Evolutionary conservation across 495 filamentous ascomycete genomes (phyloP).

Genomic region (Alectoria sarmentosa): DNA sequence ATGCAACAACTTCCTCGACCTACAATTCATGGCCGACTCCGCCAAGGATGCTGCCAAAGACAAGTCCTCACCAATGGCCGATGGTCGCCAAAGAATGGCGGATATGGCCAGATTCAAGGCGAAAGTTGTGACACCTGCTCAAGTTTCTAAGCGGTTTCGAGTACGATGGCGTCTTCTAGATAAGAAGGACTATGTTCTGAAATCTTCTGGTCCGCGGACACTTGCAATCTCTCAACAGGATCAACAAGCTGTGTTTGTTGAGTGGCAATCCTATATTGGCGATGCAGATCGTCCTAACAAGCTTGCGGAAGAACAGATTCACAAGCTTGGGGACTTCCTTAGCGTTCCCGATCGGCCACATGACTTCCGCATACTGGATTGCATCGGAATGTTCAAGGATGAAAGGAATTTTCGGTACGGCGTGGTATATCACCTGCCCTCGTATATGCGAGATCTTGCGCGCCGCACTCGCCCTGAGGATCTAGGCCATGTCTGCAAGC

Average conservation of each 20-base stretch:
- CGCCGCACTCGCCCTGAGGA: not conserved
- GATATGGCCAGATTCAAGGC: not conserved
- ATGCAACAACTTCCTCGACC: slow-evolving; percentile 5
- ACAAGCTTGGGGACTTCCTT: not conserved
- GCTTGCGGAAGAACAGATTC: not conserved
- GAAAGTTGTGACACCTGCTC: not conserved
- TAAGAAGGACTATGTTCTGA: not conserved
- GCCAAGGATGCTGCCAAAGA: slow-evolving; percentile 2
- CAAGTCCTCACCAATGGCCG: slow-evolving; percentile 5
- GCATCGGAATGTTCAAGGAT: not conserved
- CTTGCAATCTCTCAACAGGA: not conserved
- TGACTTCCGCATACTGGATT: not conserved
- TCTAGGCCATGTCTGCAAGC: not conserved
- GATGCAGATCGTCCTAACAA: not conserved
- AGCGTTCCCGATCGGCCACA: not conserved
- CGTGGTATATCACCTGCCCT: not conserved
- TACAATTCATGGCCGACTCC: slow-evolving; percentile 3
- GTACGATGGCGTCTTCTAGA: slow-evolving; percentile 1
- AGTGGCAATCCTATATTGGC: slow-evolving; percentile 1
- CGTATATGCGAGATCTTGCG: not conserved
- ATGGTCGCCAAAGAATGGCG: not conserved
- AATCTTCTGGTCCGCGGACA: not conserved
- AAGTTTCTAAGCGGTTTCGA: not conserved
- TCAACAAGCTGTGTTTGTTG: not conserved
- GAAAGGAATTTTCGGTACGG: not conserved